Conservation (phyloP, 2,329 filamentous ascomycete species). For the Fusarium azukiicola region DNA sequence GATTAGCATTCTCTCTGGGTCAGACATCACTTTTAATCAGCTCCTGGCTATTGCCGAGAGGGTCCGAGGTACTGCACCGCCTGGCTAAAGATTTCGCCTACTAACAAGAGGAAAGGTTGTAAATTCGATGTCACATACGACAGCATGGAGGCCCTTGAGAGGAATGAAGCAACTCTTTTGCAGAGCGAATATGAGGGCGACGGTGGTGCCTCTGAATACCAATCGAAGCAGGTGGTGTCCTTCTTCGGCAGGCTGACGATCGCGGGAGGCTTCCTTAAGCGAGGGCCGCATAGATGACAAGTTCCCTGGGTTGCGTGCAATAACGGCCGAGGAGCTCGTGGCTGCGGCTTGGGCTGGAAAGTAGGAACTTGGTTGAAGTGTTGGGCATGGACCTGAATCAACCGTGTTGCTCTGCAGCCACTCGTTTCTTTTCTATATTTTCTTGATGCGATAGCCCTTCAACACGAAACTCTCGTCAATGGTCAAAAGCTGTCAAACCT, state of each 20-base stretch:
- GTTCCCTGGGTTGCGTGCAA: not conserved
- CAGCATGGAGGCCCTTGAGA: not conserved
- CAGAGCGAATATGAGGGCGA: not conserved
- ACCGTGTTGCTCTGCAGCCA: not conserved
- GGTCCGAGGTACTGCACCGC: not conserved
- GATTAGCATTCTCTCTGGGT: not conserved
- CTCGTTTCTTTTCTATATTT: not conserved
- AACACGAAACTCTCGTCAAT: accelerated
- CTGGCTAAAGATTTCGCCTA: not conserved
- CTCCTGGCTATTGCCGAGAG: not conserved
- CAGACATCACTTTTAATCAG: not conserved
- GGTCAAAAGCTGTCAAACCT: no score
- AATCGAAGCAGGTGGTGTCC: not conserved
- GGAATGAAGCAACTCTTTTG: not conserved
- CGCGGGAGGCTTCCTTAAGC: not conserved
- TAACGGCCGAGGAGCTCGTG: not conserved
- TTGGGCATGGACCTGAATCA: not conserved
- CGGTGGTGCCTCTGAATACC: not conserved
- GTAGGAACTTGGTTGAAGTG: not conserved
- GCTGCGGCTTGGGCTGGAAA: not conserved
- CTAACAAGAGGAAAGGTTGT: not conserved
- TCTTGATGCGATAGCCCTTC: no score
- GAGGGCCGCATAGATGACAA: not conserved
- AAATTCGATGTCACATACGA: not conserved
- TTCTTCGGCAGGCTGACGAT: not conserved